These are phyloP conservation scores for Eucalyptus erythrocorys DNA, from an alignment of 345 rosid genomes.

Conservation along the genomic window DNA sequence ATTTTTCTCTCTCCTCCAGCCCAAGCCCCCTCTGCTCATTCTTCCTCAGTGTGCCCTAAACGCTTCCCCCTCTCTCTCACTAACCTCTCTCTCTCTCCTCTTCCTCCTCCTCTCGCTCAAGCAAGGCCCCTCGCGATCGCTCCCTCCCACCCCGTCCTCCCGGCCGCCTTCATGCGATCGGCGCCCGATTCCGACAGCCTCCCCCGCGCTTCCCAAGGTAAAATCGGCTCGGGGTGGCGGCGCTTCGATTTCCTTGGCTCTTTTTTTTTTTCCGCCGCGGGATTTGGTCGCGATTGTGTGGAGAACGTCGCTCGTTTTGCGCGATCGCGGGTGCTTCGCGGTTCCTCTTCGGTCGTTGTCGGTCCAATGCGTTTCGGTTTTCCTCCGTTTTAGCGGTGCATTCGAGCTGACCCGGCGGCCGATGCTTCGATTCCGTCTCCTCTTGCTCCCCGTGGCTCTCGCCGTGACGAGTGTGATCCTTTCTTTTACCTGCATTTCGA, in stretches of 20 bases:
- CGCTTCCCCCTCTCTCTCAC: background rate
- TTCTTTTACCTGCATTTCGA: background rate
- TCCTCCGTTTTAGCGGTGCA: background rate
- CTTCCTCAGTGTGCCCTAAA: background rate
- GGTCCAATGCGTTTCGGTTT: background rate
- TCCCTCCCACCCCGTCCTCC: background rate
- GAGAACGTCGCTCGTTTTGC: background rate
- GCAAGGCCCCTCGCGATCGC: background rate
- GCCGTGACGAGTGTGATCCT: background rate
- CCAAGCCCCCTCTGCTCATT: background rate
- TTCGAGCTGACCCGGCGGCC: background rate
- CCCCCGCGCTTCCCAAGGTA: background rate
- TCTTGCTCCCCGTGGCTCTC: background rate
- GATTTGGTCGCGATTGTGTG: background rate
- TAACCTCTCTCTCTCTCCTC: background rate
- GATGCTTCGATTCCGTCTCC: background rate
- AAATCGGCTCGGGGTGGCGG: background rate
- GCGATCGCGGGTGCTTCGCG: background rate
- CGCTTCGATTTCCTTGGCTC: background rate
- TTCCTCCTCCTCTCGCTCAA: background rate
- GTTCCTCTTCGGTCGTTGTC: background rate
- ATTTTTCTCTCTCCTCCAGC: background rate
- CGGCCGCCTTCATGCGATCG: background rate
- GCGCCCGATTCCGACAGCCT: background rate
- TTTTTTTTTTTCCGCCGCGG: background rate